phyloP scores from a whole-genome alignment of 345 rosid species.

The Angophora floribunda region DNA sequence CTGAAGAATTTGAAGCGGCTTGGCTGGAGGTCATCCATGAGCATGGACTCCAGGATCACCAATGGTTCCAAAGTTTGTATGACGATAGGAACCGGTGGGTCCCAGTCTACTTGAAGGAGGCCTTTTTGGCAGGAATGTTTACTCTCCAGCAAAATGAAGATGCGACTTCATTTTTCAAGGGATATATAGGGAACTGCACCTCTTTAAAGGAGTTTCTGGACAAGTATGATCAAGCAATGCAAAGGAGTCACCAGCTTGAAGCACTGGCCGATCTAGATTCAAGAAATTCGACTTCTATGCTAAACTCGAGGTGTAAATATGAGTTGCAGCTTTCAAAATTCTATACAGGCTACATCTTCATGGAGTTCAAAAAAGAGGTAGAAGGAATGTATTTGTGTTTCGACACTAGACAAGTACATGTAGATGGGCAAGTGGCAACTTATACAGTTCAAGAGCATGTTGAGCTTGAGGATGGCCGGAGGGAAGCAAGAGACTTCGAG shows the following conservation, averaged over 20 bases:
- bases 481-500: constrained; percentile 43
- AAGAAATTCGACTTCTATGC: constrained; percentile 21
- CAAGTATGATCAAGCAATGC: constrained; percentile 44
- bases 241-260: constrained; percentile 46
- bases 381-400: constrained; percentile 63
- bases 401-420: constrained; percentile 35
- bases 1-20: constrained; percentile 68
- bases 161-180: constrained; percentile 38
- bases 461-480: constrained; percentile 22
- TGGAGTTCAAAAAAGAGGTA: constrained; percentile 66
- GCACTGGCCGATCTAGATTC: constrained; percentile 51
- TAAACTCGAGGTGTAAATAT: constrained; percentile 48
- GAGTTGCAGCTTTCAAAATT: constrained; percentile 76
- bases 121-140: constrained; percentile 48
- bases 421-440: constrained; percentile 37
- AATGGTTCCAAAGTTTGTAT: constrained; percentile 40
- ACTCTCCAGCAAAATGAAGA: constrained; percentile 35
- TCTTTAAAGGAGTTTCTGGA: constrained; percentile 62
- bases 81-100: constrained; percentile 72
- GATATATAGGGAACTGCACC: constrained; percentile 51
- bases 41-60: constrained; percentile 43
- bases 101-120: constrained; percentile 71
- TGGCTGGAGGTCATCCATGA: constrained; percentile 54
- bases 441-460: constrained; percentile 57
- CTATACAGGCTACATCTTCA: constrained; percentile 57